These are phyloP conservation scores for Trichoderma virens DNA, from an alignment of 495 filamentous ascomycete genomes.

Conservation along the genomic window DNA sequence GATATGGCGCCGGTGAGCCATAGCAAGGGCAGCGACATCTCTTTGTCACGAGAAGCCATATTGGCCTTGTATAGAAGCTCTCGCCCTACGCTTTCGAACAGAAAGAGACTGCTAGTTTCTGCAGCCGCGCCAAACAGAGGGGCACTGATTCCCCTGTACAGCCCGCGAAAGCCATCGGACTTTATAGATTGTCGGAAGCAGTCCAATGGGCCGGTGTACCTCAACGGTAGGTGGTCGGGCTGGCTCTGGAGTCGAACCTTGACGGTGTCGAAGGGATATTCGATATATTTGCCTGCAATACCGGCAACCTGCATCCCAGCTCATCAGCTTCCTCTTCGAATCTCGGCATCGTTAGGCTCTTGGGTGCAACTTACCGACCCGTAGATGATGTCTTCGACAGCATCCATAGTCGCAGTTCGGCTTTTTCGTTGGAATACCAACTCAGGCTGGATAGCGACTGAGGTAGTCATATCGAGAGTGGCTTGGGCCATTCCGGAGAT, in stretches of 20 bases:
- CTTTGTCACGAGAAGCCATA: slow-evolving; percentile 40
- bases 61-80: slow-evolving; percentile 48
- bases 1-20: slow-evolving; percentile 71
- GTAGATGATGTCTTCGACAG: slow-evolving; percentile 72
- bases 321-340: not conserved
- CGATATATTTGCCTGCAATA: slow-evolving; percentile 87
- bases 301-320: slow-evolving; percentile 57
- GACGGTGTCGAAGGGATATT: slow-evolving; percentile 97
- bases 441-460: not conserved
- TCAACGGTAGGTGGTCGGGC: slow-evolving; percentile 71
- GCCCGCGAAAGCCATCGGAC: slow-evolving; percentile 64
- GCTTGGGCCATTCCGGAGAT: slow-evolving; percentile 5
- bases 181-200: slow-evolving; percentile 82
- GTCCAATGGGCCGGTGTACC: slow-evolving; percentile 81
- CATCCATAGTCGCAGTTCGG: slow-evolving; percentile 50
- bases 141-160: slow-evolving; percentile 91
- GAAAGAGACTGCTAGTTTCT: slow-evolving; percentile 91
- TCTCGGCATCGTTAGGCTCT: not conserved
- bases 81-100: slow-evolving; percentile 66
- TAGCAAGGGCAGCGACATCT: slow-evolving; percentile 64
- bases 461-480: not conserved
- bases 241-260: slow-evolving; percentile 81
- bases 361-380: slow-evolving; percentile 61
- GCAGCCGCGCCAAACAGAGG: slow-evolving; percentile 86
- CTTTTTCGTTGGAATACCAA: not conserved